phyloP scores from a whole-genome alignment of 2,329 filamentous ascomycete species.

The Colletotrichum eremochloae region DNA sequence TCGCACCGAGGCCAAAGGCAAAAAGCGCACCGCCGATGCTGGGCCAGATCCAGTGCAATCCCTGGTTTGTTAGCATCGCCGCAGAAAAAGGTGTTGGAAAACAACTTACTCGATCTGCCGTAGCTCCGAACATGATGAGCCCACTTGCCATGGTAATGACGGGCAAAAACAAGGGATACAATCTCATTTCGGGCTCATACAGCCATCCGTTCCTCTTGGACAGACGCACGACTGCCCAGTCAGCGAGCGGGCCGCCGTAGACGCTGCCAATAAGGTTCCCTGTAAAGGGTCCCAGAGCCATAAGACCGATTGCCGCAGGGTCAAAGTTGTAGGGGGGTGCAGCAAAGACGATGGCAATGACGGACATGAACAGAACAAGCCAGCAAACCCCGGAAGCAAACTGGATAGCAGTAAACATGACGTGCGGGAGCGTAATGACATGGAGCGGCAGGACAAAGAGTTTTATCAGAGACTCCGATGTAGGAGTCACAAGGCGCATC shows the following conservation, averaged over 20 bases:
- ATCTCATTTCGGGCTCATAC: constrained; percentile 59
- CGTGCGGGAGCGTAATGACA: constrained; percentile 47
- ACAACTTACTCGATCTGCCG: constrained; percentile 49
- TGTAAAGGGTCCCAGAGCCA: constrained; percentile 50
- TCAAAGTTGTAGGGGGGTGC: constrained; percentile 50
- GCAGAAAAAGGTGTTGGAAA: not conserved
- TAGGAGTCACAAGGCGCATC: constrained; percentile 44
- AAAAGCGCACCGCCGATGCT: constrained; percentile 53
- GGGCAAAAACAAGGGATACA: constrained; percentile 49
- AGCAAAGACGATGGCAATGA: constrained; percentile 50
- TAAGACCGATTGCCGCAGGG: constrained; percentile 45
- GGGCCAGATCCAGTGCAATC: constrained; percentile 55
- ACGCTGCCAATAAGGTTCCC: constrained; percentile 54
- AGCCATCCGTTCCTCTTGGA: constrained; percentile 54
- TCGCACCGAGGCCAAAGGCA: constrained; percentile 53
- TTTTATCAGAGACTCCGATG: constrained; percentile 38
- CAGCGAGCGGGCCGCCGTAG: constrained; percentile 54
- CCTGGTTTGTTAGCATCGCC: constrained; percentile 42
- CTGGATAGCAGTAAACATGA: constrained; percentile 55
- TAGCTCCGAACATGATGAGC: constrained; percentile 53
- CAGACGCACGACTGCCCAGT: constrained; percentile 53
- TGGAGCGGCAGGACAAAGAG: constrained; percentile 40
- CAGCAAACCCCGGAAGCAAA: constrained; percentile 55
- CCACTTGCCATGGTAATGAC: constrained; percentile 50
- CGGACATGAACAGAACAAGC: constrained; percentile 52